Conservation (phyloP, 73 alveolate species). For the Symbiodinium pilosum region DNA sequence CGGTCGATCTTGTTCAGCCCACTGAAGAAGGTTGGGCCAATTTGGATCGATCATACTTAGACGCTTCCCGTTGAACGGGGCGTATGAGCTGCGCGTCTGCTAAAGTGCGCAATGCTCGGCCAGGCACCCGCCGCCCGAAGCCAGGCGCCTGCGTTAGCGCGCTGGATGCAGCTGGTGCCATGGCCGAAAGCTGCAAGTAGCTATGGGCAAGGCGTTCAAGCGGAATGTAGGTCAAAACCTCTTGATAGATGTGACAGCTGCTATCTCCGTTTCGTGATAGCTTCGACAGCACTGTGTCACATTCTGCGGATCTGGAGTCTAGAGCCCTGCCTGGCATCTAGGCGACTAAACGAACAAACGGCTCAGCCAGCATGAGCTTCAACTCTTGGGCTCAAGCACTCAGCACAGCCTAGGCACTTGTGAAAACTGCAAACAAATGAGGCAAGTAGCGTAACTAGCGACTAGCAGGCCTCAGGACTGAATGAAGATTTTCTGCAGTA, state of each 20-base stretch:
- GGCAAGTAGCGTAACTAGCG: not conserved
- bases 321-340: not conserved
- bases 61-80: not conserved
- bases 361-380: not conserved
- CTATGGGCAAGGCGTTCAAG: not conserved
- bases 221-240: not conserved
- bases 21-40: not conserved
- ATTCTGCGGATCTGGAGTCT: not conserved
- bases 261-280: not conserved
- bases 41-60: too few species aligned
- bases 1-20: not conserved
- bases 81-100: constrained; percentile 23
- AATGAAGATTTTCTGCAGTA: too few species aligned
- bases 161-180: constrained; percentile 76
- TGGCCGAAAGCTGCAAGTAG: not conserved
- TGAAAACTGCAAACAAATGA: too few species aligned
- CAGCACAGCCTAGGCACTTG: too few species aligned
- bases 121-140: too few species aligned
- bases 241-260: not conserved
- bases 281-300: not conserved
- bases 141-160: constrained; percentile 9
- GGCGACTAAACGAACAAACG: not conserved
- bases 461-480: not conserved
- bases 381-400: too few species aligned
- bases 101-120: not conserved